Evolutionary conservation across 768 basidiomycete species (phyloP), one percentile per base, ranked within the genome.

Genomic region (Postia placenta): DNA sequence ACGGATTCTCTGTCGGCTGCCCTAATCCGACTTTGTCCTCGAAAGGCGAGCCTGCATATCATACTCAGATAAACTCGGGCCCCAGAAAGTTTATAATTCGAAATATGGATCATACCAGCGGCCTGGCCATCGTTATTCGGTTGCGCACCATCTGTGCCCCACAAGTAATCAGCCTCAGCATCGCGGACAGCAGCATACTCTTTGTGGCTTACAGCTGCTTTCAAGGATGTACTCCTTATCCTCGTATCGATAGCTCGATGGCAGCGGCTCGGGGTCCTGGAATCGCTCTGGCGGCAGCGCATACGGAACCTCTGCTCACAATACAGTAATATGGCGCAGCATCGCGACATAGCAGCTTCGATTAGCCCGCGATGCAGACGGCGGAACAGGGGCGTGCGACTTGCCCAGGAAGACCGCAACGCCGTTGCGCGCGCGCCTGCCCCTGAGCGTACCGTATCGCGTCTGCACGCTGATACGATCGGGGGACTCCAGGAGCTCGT

Each of bases 261-360:
- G 80, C 3, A 89, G 65, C 0, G 77, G 69, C 22, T 72, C 57
- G 3, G 85, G 80, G 57, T 88, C 81, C 42, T 79, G 67, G 56
- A 87, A 89, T 22, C 85, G 73, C 12, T 59, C 64, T 0, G 85
- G 83, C 24, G 83, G 78, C 14, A 84, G 62, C 2, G 81, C 86
- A 59, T 84, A 90, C 4, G 86, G 85, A 45, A 90, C 69, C 68
- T 90, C 85, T 89, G n/a, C n/a, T n/a, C n/a, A 48, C 12, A 38
- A 35, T 33, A 39, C 17, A 40, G 27, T 20, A n/a, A n/a, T n/a
- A 24, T 43, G 5, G 3, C 3, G 36, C 15, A 39, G 35, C 38
- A 30, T 42, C 33, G 37, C 2, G 19, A 33, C 23, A n/a, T 20
- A 48, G 38, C 37, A 27, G 17, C 45, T 27, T 17, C 7, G 33